A percentile compares a stretch with the other conserved stretches of the same genome.
phyloP scores from a whole-genome alignment of 345 rosid species.

The Noccaea caerulescens region DNA sequence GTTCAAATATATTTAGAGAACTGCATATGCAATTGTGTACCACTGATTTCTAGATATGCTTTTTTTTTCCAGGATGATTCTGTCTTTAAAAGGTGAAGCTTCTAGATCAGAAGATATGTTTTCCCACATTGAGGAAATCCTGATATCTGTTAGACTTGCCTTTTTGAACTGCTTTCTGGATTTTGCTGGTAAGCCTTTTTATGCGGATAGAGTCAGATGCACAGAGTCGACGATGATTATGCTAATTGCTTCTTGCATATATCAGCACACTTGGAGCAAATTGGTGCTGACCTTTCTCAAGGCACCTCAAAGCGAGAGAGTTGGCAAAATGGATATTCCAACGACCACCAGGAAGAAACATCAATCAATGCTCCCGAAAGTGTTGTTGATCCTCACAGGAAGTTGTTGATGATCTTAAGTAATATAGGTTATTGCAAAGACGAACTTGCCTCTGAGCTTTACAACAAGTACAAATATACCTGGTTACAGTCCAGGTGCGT shows the following conservation, averaged over 20 bases:
- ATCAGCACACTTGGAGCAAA: slow-evolving; percentile 44
- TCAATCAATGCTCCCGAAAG: slow-evolving; percentile 57
- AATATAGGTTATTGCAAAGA: slow-evolving; percentile 95
- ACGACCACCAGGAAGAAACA: slow-evolving; percentile 48
- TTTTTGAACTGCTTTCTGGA: slow-evolving; percentile 92
- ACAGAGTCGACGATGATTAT: background rate
- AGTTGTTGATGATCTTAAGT: slow-evolving; percentile 77
- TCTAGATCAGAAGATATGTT: slow-evolving; percentile 72
- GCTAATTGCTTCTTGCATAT: slow-evolving; percentile 38
- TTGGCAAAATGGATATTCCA: slow-evolving; percentile 68
- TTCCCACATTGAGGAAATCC: slow-evolving; percentile 79
- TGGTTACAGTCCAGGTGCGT: slow-evolving; percentile 76
- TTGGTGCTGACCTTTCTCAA: slow-evolving; percentile 42
- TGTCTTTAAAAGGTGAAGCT: slow-evolving; percentile 74
- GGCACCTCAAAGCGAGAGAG: slow-evolving; percentile 49
- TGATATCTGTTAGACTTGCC: slow-evolving; percentile 85
- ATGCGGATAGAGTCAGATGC: slow-evolving; percentile 4
- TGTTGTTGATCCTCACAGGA: slow-evolving; percentile 70
- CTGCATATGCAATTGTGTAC: slow-evolving; percentile 1
- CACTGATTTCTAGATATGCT: slow-evolving; percentile 21
- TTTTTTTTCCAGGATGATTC: slow-evolving; percentile 68
- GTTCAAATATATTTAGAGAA: slow-evolving; percentile 5
- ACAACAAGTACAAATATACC: slow-evolving; percentile 71
- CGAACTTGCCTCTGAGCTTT: slow-evolving; percentile 75
- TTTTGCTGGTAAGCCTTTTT: slow-evolving; percentile 72